Evolutionary conservation across 768 basidiomycete genomes (phyloP).

Genomic region (Agrocybe pediades): DNA sequence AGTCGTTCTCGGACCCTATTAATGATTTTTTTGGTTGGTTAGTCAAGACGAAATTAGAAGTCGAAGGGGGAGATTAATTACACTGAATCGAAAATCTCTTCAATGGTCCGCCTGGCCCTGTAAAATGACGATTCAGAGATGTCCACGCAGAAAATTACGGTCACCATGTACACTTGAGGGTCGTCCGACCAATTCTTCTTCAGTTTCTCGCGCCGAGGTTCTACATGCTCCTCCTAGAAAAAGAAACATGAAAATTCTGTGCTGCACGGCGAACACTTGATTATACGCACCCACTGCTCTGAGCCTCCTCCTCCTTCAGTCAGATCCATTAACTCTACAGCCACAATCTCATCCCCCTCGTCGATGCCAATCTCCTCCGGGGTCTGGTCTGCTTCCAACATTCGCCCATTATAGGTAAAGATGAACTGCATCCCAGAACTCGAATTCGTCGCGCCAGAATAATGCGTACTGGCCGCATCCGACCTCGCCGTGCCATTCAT

Average conservation of each 20-base stretch:
- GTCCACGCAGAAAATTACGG: not conserved
- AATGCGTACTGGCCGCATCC: slow-evolving; percentile 48
- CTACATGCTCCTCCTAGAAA: slow-evolving; percentile 62
- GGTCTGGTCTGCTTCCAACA: slow-evolving; percentile 79
- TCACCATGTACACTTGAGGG: slow-evolving; percentile 59
- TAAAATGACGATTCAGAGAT: slow-evolving; percentile 8
- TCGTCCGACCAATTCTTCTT: slow-evolving; percentile 83
- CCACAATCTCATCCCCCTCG: slow-evolving; percentile 85
- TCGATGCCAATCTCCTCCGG: slow-evolving; percentile 88
- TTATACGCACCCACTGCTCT: slow-evolving; percentile 60
- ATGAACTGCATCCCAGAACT: slow-evolving; percentile 71
- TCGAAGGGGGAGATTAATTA: slow-evolving; percentile 41
- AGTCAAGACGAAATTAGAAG: not conserved
- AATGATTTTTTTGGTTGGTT: slow-evolving; percentile 4
- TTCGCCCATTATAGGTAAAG: slow-evolving; percentile 81
- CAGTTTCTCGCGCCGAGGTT: slow-evolving; percentile 67
- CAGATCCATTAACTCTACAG: slow-evolving; percentile 89
- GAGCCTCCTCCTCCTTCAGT: slow-evolving; percentile 64
- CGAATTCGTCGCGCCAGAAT: slow-evolving; percentile 38
- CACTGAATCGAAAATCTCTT: slow-evolving; percentile 87
- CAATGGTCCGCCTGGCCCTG: slow-evolving; percentile 74
- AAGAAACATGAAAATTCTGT: not conserved
- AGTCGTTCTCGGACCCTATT: slow-evolving; percentile 79
- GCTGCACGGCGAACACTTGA: too few species aligned
- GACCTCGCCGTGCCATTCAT: slow-evolving; percentile 54